Evolutionary conservation across 2,329 filamentous ascomycete species (phyloP).

Genomic region (Fusarium anguioides): DNA sequence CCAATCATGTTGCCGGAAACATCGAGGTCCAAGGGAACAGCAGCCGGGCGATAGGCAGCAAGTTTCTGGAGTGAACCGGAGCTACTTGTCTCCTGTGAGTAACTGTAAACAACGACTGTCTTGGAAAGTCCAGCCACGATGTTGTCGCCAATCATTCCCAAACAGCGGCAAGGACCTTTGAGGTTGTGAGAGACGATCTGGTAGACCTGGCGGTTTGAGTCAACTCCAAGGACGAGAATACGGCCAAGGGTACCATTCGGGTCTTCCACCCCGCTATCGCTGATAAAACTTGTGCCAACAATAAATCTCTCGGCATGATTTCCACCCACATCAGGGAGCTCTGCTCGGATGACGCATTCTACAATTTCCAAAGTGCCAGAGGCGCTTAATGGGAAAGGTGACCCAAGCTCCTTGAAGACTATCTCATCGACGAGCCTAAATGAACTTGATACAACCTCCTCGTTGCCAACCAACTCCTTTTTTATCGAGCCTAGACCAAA

Average conservation of each 20-base stretch:
- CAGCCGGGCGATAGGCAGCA: conserved; percentile 82
- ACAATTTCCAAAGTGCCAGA: conserved; percentile 74
- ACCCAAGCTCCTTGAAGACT: conserved; percentile 79
- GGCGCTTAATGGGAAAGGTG: conserved; percentile 70
- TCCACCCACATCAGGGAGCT: conserved; percentile 70
- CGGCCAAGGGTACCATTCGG: conserved; percentile 70
- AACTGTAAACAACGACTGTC: conserved; percentile 74
- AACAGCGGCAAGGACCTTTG: conserved; percentile 82
- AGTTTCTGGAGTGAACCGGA: conserved; percentile 73
- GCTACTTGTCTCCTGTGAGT: conserved; percentile 65
- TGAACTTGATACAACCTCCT: conserved; percentile 81
- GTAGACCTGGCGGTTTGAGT: conserved; percentile 77
- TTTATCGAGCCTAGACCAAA: conserved; percentile 91
- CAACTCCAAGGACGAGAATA: conserved; percentile 86
- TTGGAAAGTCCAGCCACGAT: conserved; percentile 92
- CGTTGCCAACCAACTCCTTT: conserved; percentile 74
- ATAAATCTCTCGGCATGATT: conserved; percentile 80
- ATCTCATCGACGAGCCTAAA: conserved; percentile 93
- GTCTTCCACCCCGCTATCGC: conserved; percentile 65
- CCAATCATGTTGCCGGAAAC: conserved; percentile 81
- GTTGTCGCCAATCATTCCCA: conserved; percentile 78
- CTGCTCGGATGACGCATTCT: conserved; percentile 83
- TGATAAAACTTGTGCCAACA: conserved; percentile 86
- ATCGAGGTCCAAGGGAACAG: conserved; percentile 83
- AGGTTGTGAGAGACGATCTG: conserved; percentile 75